Evolutionary conservation across 1,139 yeast genomes (phyloP), one percentile per base, ranked within the genome.

Genomic region (Magnusiomyces paraingens): DNA sequence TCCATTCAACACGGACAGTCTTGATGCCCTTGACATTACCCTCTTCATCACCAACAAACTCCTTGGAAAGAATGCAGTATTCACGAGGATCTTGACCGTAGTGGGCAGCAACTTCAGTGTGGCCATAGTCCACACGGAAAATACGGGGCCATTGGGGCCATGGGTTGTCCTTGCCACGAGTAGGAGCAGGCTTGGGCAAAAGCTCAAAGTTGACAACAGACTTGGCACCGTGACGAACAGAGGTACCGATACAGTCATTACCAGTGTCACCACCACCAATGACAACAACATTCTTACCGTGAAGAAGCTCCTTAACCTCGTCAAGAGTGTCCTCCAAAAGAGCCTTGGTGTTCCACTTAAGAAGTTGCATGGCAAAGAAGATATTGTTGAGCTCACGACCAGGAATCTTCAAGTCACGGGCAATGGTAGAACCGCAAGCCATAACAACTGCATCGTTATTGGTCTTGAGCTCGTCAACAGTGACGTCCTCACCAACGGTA

Each of bases 181-280:
- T 78, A 43, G 79, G 78, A 50, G 97, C 90, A 59, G 99, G 99
- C 66, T 84, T 83, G 58, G 99, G 99, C 65, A 93, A 78, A 68
- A 93, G 78, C 75, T 93, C 99, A 70, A 93, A 93, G 79, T 93
- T 93, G 62, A 86, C 81, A 53, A 93, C 96, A n/a, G 95, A 86
- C 70, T 86, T 84, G 60, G 98, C 98, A 43, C 96, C 97, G 69
- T 93, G 98, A 74, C 99, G 86, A 47, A 95, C 93, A 35, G 97
- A 83, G 42, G 99, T 93, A 73, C 98, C 99, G 68, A 93, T 81
- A 80, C 98, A 93, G 77, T 93, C 99, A 69, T 93, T 93, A 81
- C 99, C 99, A 47, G 99, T 93, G 72, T 93, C 99, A 81, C 99
- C 99, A 76, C 99, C 99, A 67, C 99, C 99, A 76, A 93, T 91